Evolutionary conservation across 108 stramenopile species (phyloP), one percentile per base, ranked within the genome.

Genomic region (Parmales sp.): DNA sequence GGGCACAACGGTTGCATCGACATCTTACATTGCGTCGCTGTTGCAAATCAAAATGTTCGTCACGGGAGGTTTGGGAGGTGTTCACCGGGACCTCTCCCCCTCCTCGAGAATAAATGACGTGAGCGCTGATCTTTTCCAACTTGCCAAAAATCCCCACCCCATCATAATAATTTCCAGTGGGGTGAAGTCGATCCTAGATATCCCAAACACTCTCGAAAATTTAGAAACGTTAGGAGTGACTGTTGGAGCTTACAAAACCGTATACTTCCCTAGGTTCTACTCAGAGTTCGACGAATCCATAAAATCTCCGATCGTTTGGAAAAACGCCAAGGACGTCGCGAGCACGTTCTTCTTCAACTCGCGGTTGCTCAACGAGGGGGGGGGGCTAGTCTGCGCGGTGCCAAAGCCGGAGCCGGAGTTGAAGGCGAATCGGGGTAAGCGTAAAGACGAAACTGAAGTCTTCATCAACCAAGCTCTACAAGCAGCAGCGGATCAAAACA

Each of bases 101-200:
- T 87, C 83, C 0, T 81, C 95, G 78, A n/a, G n/a, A n/a, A n/a
- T n/a, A n/a, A n/a, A n/a, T n/a, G 94, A 92, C 76, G 74, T 99
- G 13, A 90, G 88, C 28, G 93, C 98, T 4, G 98, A 99, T 76
- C 75, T 99, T 49, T 79, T 77, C 23, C 95, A 99, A 75, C 70
- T 99, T 37, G 83, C 85, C 13, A 85, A 82, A 6, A 98, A 95
- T 0, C 87, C 88, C 18, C 97, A 95, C 0, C 87, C 88, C 18
- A 83, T 97, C 7, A 77, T 92, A n/a, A 97, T 99, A 36, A 87
- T 99, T 22, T 95, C 90, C 38, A 96, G 95, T 4, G 98, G 98
- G 26, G 92, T 97, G 38, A 99, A 99, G 74, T 88, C 86, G 36
- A 95, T 99, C 49, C 73, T 99, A 41, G 98, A 99, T 75, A 89